Conservation (phyloP, 2,329 filamentous ascomycete species). For the Dothiorella sarmentorum region DNA sequence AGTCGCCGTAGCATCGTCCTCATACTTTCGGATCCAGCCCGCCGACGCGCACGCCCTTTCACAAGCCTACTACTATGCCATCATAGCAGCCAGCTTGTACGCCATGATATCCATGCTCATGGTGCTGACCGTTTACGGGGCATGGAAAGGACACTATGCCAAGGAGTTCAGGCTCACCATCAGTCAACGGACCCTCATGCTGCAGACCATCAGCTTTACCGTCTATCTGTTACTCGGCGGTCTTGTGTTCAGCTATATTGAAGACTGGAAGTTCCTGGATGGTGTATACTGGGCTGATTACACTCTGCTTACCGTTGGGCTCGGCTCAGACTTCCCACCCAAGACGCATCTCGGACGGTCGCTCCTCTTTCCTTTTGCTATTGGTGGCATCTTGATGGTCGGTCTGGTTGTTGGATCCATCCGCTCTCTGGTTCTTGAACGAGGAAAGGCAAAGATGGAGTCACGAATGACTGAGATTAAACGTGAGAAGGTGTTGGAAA, state of each 20-base stretch:
- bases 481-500: constrained; percentile 41
- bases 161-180: constrained; percentile 55
- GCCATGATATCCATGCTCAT: constrained; percentile 55
- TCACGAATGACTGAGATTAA: constrained; percentile 50
- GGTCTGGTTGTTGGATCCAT: constrained; percentile 56
- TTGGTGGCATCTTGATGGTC: constrained; percentile 53
- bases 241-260: constrained; percentile 46
- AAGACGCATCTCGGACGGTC: constrained; percentile 48
- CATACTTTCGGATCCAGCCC: constrained; percentile 43
- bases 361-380: constrained; percentile 53
- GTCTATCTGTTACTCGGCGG: constrained; percentile 48
- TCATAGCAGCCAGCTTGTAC: constrained; percentile 56
- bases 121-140: constrained; percentile 55
- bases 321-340: constrained; percentile 51
- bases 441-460: constrained; percentile 50
- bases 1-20: constrained; percentile 46
- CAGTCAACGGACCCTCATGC: constrained; percentile 55
- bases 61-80: constrained; percentile 58
- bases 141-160: constrained; percentile 52
- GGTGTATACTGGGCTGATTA: constrained; percentile 56
- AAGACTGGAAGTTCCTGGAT: constrained; percentile 53
- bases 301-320: constrained; percentile 54
- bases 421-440: constrained; percentile 48
- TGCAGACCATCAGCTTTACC: constrained; percentile 51
- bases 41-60: constrained; percentile 47